Evolutionary conservation across 1,284 basidiomycete species (phyloP), one percentile per base, ranked within the genome.

Genomic region (Tylopilus sp.): DNA sequence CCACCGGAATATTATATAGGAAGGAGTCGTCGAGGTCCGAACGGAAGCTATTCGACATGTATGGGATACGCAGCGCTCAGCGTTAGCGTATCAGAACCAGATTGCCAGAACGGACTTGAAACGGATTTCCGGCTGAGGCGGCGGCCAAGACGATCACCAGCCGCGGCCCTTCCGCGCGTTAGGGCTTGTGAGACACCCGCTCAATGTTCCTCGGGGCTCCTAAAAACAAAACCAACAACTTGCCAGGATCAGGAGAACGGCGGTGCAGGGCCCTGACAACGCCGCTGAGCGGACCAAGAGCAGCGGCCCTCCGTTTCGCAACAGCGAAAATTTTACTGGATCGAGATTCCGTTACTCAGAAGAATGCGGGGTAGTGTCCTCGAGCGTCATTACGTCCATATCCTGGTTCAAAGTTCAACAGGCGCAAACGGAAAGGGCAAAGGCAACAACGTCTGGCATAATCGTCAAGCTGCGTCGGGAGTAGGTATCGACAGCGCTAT

Each of bases 401-500:
- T 41, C 19, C 42, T 25, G 10, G 41, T 38, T n/a, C n/a, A n/a
- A n/a, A n/a, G n/a, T n/a, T n/a, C n/a, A n/a, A n/a, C n/a, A 13
- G 18, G 10, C 3, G 36, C 26, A 18, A n/a, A 9, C 6, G 34
- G 42, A 23, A 48, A 53, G 44, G 61, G 65, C 49, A 48, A 53
- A 46, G 61, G 65, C 49, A 65, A 51, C 59, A 54, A 52, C 37
- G 48, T 58, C 64, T 57, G 52, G 28, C 34, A 56, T 56, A 51
- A 48, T 44, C 51, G 52, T 49, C 48, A 43, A 49, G 42, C 51
- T 53, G 49, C 36, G 28, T 54, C 53, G 46, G 61, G 50, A 55
- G 51, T 47, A 65, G 60, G 61, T 69, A 68, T 69, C 58, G 48
- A 68, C 55, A 64, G 46, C 47, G 35, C 49, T 53, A 60, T 51